Base-by-base conservation (phyloP, 345 rosid genomes). In the Hirschfeldia incana region DNA sequence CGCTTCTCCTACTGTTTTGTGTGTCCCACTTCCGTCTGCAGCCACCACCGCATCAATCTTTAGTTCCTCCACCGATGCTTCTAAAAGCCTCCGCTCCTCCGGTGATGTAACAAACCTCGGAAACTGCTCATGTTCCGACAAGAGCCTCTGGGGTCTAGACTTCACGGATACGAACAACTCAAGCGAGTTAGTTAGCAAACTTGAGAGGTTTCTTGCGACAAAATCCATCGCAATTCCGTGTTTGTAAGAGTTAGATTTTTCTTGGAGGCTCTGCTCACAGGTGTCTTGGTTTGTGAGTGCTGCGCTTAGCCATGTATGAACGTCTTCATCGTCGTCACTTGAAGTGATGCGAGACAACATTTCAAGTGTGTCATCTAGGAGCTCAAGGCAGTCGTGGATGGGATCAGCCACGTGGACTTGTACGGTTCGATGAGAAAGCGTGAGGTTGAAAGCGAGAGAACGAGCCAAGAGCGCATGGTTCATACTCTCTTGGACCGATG, bases 281-380 rank as follows among this genome's bases (percentile, higher is more conserved):
- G 89, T 88, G 3, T 84, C 82, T 82, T 86, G 89, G 42, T 88
- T 86, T 11, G 92, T 88, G 15, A 88, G 78, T 2, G 88, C 72
- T 16, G 92, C 88, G 49, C 88, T 86, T 33, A 88, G 87, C 88
- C 88, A 86, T 29, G 92, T 88, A 8, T 81, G 87, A 29, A 86
- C 82, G 60, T 88, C 88, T 32, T 80, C 73, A 0, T 76, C 76
- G 44, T 39, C 44, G 1, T 59, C 8, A 26, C 72, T 51, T 59
- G 64, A 53, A 9, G 46, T 34, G 21, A 86, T 81, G 17, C 81
- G 84, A 10, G 85, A 78, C 42, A 88, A 76, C 76, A 80, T 82
- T 44, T 84, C 83, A 11, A 86, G 32, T 27, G 83, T 88, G 42
- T 88, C 88, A 8, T 88, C 88, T 2, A 86, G 86, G 9, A 88